A percentile compares a stretch with the other conserved stretches of the same genome.
phyloP scores from a whole-genome alignment of 148 eudicot genomes.

The Nyssa sinensis region DNA sequence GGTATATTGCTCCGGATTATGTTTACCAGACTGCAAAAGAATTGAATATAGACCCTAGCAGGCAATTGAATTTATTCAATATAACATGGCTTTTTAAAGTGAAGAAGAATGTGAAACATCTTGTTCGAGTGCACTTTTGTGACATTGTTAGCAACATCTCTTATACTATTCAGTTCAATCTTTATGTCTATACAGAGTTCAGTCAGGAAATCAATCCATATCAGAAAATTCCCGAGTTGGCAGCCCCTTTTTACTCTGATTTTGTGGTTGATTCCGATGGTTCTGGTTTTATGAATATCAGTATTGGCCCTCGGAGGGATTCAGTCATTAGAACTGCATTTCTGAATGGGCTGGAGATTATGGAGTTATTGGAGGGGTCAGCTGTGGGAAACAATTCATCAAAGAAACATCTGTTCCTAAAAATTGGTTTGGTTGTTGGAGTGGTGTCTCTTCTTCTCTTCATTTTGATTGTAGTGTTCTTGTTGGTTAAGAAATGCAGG shows the following conservation, averaged over 20 bases:
- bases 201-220: neutral
- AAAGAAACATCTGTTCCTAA: neutral
- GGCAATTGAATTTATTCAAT: neutral
- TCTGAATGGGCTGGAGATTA: conserved; percentile 53
- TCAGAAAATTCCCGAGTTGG: neutral
- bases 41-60: neutral
- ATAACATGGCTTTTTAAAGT: conserved; percentile 41
- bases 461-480: conserved; percentile 14
- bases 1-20: conserved; percentile 17
- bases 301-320: conserved; percentile 16
- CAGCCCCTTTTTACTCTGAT: conserved; percentile 35
- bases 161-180: neutral
- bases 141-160: conserved; percentile 3
- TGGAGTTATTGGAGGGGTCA: conserved; percentile 21
- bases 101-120: conserved; percentile 9
- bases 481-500: conserved; percentile 10
- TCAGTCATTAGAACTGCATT: neutral
- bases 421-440: conserved; percentile 25
- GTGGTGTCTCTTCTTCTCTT: conserved; percentile 14
- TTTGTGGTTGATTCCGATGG: conserved; percentile 30
- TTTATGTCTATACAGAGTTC: conserved; percentile 22
- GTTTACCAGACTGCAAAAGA: conserved; percentile 32
- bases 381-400: neutral
- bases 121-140: conserved; percentile 43
- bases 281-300: conserved; percentile 28